phyloP scores from a whole-genome alignment of 1,139 yeast genomes.

The Nakaseomyces bracarensis region DNA sequence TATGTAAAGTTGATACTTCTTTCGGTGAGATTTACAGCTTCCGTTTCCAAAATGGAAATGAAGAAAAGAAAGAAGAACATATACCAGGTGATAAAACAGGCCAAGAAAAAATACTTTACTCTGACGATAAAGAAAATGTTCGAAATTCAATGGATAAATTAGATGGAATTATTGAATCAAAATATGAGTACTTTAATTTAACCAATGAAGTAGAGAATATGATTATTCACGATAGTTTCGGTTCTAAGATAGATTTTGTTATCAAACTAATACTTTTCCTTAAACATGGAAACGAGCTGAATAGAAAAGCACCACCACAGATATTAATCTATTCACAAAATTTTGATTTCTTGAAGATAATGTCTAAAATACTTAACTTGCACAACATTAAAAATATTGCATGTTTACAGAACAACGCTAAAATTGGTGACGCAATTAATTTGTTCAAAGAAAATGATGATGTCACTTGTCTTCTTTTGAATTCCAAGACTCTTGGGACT shows the following conservation, averaged over 20 bases:
- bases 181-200: constrained; percentile 20
- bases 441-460: constrained; percentile 54
- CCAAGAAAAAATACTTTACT: too few relatives aligned
- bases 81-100: too few relatives aligned
- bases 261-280: constrained; percentile 63
- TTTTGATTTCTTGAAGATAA: constrained; percentile 60
- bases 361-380: constrained; percentile 57
- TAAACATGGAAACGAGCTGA: constrained; percentile 44
- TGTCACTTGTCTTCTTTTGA: constrained; percentile 75
- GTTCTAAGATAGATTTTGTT: constrained; percentile 80
- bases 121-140: too few relatives aligned
- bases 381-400: constrained; percentile 46
- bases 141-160: neutral
- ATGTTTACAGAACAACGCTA: constrained; percentile 20
- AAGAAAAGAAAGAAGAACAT: too few relatives aligned
- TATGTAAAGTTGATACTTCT: constrained; percentile 56
- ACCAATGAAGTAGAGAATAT: constrained; percentile 39
- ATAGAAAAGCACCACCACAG: constrained; percentile 36
- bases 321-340: constrained; percentile 84
- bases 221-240: constrained; percentile 47
- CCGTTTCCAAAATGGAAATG: constrained; percentile 18
- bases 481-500: constrained; percentile 80
- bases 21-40: constrained; percentile 39
- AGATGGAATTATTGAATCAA: constrained; percentile 10
- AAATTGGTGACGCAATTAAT: constrained; percentile 37